Base-by-base conservation (phyloP, 441 rosid species). In the Macaranga tanarius region DNA sequence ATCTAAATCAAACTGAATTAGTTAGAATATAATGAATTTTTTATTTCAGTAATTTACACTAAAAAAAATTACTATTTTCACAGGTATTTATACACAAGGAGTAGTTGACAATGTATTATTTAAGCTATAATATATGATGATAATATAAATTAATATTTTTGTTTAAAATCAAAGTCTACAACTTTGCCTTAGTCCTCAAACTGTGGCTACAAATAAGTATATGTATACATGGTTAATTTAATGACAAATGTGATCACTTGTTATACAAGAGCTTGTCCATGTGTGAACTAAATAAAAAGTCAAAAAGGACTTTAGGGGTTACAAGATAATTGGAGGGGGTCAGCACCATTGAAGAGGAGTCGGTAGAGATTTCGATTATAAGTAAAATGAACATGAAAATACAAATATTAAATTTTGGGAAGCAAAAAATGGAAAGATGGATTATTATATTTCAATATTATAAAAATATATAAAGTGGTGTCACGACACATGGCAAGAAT, bases 351-450 rank as follows among this genome's bases (percentile, higher is more conserved):
- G 20, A 75, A 64, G 25, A 31, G 60, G 42, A 59, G 84, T 83
- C 87, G 87, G 85, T 70, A 76, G 74, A 73, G 77, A 69, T 70
- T 84, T 73, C 28, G 40, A 58, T 55, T 70, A 3, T 16, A 78
- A 71, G 80, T 48, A 75, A 84, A 66, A 71, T 65, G 55, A 56
- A 62, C 31, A 38, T 38, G 62, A 47, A 26, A 51, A 40, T 57
- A 8, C 5, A 2, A 23, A 42, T 42, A 45, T 42, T 12, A 10
- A 58, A 54, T 10, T 13, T 1, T 44, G 4, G 13, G 16, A 11
- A 3, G 38, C 38, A 31, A 31, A 31, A 31, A 31, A 31, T 31
- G 38, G 38, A 31, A 31, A 31, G 38, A 31, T 31, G 38, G 38
- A 31, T 31, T 31, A 31, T 31, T 31, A n/a, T n/a, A n/a, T n/a